Base-by-base conservation (phyloP, 345 rosid genomes). In the Garcia nutans region DNA sequence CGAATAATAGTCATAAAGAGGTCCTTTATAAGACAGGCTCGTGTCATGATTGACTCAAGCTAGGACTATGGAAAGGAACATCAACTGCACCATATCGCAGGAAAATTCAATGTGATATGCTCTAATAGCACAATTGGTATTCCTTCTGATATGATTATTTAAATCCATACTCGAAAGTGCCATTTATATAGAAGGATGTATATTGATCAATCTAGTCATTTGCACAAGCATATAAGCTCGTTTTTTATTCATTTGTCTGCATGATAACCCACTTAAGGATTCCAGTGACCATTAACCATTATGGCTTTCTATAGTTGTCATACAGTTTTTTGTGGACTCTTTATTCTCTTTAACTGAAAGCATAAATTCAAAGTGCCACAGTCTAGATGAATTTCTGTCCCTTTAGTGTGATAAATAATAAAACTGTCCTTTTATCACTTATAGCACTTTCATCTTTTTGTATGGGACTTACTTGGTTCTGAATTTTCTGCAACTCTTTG, bases 181-280 rank as follows among this genome's bases (percentile, higher is more conserved):
- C 33, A 31, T 45, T 49, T 9, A 54, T 52, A 50, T 41, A 23
- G 64, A 16, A 41, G 62, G 54, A 41, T 41, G 41, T 22, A 5
- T 16, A 10, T 26, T 13, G 28, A 22, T 33, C 60, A 58, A 45
- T 47, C 64, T 58, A 65, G 13, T 26, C 47, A 10, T 73, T 45
- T 47, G 56, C 22, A 47, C 31, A 33, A 56, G 9, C 7, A 10
- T 24, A 6, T 12, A 17, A 12, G 0, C 41, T 0, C 41, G 5
- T 60, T 26, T 60, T 20, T 4, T 20, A 24, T 8, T 72, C 54
- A 28, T 12, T 47, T 13, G 26, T 55, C 42, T 12, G 66, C 67
- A 59, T 19, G 28, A 10, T 28, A 73, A 73, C 76, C 56, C 50
- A 15, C 28, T n/a, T 16, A 56, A 72, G 42, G 42, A 72, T 72